These are phyloP conservation scores for Aplosporella prunicola DNA, from an alignment of 2,329 filamentous ascomycete species.

Conservation along the genomic window DNA sequence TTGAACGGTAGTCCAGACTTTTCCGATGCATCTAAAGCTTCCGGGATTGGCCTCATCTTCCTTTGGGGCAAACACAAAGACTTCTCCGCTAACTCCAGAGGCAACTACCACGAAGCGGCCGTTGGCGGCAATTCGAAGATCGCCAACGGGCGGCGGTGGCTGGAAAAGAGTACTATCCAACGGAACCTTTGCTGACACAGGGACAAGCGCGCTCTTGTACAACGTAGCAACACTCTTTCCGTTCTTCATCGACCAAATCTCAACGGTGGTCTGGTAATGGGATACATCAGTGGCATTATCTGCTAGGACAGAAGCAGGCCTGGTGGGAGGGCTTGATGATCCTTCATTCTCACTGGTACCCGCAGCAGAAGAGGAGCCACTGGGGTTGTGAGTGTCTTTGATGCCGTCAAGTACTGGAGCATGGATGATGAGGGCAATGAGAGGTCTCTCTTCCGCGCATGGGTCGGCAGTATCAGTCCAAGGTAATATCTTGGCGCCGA, in stretches of 20 bases:
- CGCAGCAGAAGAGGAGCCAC: conserved; percentile 26
- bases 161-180: conserved; percentile 53
- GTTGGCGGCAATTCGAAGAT: conserved; percentile 64
- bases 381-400: conserved; percentile 24
- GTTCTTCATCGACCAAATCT: conserved; percentile 78
- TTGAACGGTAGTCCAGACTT: conserved; percentile 85
- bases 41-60: conserved; percentile 14
- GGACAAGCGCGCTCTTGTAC: conserved; percentile 57
- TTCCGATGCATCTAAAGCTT: conserved; percentile 62
- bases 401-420: conserved; percentile 55
- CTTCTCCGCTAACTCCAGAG: conserved; percentile 77
- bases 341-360: conserved; percentile 23
- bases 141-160: conserved; percentile 60
- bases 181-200: conserved; percentile 50
- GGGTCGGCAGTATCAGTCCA: conserved; percentile 50
- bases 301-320: conserved; percentile 23
- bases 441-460: conserved; percentile 50
- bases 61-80: conserved; percentile 56
- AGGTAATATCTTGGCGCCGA: conserved; percentile 73
- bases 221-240: conserved; percentile 62
- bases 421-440: conserved; percentile 73
- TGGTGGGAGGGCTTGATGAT: conserved; percentile 26
- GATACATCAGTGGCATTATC: conserved; percentile 35
- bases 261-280: conserved; percentile 76
- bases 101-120: conserved; percentile 62